Evolutionary conservation across 169 alveolate species (phyloP).

Genomic region (Babesia ovata): DNA sequence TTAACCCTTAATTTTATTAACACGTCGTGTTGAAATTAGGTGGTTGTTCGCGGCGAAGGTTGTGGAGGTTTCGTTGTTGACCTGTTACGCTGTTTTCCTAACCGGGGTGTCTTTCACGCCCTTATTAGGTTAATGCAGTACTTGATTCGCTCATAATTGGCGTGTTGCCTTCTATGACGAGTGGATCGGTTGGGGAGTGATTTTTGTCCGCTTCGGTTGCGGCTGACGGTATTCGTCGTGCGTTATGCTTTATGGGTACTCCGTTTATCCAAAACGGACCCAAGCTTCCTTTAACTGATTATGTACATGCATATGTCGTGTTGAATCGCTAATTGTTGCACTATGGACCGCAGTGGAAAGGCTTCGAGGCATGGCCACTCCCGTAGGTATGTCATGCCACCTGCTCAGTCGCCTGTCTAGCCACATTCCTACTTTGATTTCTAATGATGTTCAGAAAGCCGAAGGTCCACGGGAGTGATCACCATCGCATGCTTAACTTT

Average conservation of each 20-base stretch:
- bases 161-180: background rate
- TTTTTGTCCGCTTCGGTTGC: background rate
- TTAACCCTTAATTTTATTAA: background rate
- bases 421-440: background rate
- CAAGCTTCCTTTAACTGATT: background rate
- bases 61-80: background rate
- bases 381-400: constrained; percentile 27
- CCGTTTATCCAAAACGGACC: background rate
- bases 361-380: constrained; percentile 5
- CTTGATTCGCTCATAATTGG: background rate
- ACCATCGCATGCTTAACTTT: constrained; percentile 67
- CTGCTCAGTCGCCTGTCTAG: background rate
- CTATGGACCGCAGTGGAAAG: constrained; percentile 23
- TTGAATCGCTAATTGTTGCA: background rate
- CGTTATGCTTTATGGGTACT: background rate
- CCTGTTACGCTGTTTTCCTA: background rate
- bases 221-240: background rate
- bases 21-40: background rate
- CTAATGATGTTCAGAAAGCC: constrained; percentile 19
- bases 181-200: background rate
- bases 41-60: background rate
- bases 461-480: constrained; percentile 20
- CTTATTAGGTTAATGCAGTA: constrained; percentile 11
- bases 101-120: background rate
- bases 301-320: background rate